Percentiles rank a stretch among this genome's conserved stretches.
phyloP scores from a whole-genome alignment of 2,329 filamentous ascomycete genomes.

The Cladosporium sp. region DNA sequence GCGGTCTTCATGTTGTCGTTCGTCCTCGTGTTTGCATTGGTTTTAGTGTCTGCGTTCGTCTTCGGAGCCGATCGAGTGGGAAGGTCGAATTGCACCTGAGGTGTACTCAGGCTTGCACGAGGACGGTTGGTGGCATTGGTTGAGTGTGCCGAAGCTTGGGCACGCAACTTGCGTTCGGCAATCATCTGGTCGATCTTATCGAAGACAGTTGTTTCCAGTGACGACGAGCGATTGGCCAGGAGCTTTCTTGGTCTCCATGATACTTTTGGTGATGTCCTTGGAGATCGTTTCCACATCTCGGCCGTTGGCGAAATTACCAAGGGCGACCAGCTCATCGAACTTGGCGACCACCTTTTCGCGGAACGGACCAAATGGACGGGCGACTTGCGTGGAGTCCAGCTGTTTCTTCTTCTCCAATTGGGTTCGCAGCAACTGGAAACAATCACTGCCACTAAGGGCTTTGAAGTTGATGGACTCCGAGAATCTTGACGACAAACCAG shows the following conservation, averaged over 20 bases:
- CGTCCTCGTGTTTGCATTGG: no score
- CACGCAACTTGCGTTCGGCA: conserved; percentile 33
- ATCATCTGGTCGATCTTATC: conserved; percentile 35
- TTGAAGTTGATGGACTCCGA: conserved; percentile 61
- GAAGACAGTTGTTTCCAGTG: conserved; percentile 30
- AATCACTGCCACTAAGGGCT: conserved; percentile 35
- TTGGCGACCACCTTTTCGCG: conserved; percentile 25
- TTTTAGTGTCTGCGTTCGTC: no score
- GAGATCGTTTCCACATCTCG: conserved; percentile 60
- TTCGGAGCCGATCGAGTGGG: no score
- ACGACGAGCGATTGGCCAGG: conserved; percentile 28
- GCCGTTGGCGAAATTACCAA: conserved; percentile 62
- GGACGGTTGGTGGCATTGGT: not conserved
- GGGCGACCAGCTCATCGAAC: conserved; percentile 45
- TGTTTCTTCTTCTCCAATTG: conserved; percentile 37
- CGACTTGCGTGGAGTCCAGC: conserved; percentile 33
- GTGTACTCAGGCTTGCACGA: not conserved
- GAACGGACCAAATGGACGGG: conserved; percentile 23
- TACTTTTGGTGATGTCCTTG: conserved; percentile 50
- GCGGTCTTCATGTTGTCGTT: no score
- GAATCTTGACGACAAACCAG: conserved; percentile 66
- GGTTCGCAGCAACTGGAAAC: conserved; percentile 41
- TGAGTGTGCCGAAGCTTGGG: not conserved
- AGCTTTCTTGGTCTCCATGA: conserved; percentile 29
- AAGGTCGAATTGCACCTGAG: no score